Conservation (phyloP, 208 protist genomes). For the Entamoeba moshkovskii region DNA sequence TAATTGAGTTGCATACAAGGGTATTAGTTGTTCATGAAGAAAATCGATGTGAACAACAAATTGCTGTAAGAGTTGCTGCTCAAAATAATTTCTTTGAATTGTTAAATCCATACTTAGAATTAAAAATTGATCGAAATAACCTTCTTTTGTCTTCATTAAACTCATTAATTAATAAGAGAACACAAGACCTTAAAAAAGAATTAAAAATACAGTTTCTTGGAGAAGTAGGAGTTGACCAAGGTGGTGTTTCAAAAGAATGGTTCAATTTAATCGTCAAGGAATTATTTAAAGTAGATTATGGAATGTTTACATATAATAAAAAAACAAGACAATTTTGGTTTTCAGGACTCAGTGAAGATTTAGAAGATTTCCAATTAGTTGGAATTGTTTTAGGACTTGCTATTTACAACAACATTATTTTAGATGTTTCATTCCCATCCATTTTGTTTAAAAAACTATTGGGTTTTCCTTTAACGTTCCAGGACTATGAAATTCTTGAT, state of each 20-base stretch:
- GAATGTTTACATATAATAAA: constrained; percentile 11
- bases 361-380: constrained; percentile 16
- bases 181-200: neutral
- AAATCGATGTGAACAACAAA: neutral
- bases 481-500: neutral
- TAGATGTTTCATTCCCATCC: constrained; percentile 24
- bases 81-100: neutral
- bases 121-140: neutral
- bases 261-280: constrained; percentile 14
- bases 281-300: constrained; percentile 6
- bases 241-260: constrained; percentile 28
- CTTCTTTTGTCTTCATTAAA: neutral
- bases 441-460: constrained; percentile 19
- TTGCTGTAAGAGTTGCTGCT: neutral
- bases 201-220: constrained; percentile 14
- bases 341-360: neutral
- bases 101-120: neutral
- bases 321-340: constrained; percentile 23
- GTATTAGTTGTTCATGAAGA: neutral
- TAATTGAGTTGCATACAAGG: neutral
- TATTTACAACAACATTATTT: constrained; percentile 25
- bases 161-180: neutral
- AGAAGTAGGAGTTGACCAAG: constrained; percentile 20
- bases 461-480: neutral
- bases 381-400: constrained; percentile 27